Evolutionary conservation across 1,139 yeast genomes (phyloP), one percentile per base, ranked within the genome.

Genomic region (Tardiomyces digboiensis): DNA sequence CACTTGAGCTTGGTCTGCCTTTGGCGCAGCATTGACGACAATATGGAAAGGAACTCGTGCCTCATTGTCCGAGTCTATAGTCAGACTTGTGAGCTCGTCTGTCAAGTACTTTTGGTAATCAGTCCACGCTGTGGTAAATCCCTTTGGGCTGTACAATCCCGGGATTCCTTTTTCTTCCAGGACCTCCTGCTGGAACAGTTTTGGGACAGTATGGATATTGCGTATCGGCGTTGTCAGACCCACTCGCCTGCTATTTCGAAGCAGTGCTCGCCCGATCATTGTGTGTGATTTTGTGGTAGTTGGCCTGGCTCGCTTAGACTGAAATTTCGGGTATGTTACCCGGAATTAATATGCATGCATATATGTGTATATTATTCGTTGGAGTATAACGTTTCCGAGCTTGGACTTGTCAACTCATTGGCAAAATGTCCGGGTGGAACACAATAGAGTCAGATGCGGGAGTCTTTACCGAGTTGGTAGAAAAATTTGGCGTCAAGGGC

Each of bases 11-110:
- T 77, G 77, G 38, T 80, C 77, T 29, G 85, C 72, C 53, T 78
- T 78, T 56, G 77, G 76, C 7, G 93, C 85, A 1, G 94, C 79
- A 55, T 80, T 75, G 49, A 85, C 70, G 52, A 87, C 65, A 50
- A 88, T 79, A 51, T 85, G 87, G 61, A 83, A 80, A 2, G 97
- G 93, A 19, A 75, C 69, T 60, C 86, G 76, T 10, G 84, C 74
- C 64, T 88, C 97, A 60, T 80, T 75, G 50, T 80, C 82, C 1
- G 95, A 86, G 14, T 65, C 70, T 29, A 59, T 78, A 1, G 95
- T 85, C 47, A 78, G 72, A 49, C 82, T 66, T n/a, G 88, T 75
- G 50, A 91, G 72, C 51, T 82, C 81, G 49, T 77, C 74, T 23
- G 87, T 76, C 42, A 87, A 67, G 51, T 68, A 78, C 46, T 70